Evolutionary conservation across 495 filamentous ascomycete genomes (phyloP).

Genomic region (Alectoria sarmentosa): DNA sequence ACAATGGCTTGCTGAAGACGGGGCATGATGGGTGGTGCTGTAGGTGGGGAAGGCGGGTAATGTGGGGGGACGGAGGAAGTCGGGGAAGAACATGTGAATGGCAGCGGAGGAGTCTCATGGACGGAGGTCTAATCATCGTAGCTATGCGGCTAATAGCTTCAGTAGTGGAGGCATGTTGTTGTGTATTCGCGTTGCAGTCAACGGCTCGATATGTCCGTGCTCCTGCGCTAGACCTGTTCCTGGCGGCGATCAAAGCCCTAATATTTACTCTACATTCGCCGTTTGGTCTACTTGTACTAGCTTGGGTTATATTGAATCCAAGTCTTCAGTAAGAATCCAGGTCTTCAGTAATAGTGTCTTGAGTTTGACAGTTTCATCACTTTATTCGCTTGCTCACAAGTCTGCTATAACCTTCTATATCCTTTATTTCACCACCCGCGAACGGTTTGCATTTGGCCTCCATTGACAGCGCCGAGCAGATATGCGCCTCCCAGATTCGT

Average conservation of each 20-base stretch:
- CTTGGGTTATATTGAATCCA: no score
- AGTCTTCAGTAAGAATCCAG: not conserved
- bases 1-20: not conserved
- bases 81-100: not conserved
- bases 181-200: not conserved
- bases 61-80: not conserved
- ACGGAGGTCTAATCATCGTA: conserved; percentile 3
- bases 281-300: no score
- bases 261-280: not conserved
- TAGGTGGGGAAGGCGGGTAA: not conserved
- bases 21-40: not conserved
- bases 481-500: conserved; percentile 11
- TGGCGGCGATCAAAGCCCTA: not conserved
- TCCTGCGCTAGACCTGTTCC: conserved; percentile 9
- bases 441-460: not conserved
- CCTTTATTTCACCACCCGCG: not conserved
- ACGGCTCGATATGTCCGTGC: not conserved
- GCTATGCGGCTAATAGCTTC: not conserved
- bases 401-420: not conserved
- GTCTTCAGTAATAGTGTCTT: not conserved
- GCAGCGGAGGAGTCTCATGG: not conserved
- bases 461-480: conserved; percentile 7
- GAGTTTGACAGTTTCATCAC: no score
- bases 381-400: not conserved
- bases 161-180: not conserved